Evolutionary conservation across 2,329 filamentous ascomycete species (phyloP), one percentile per base, ranked within the genome.

Genomic region (Trichoderma pleuroti): DNA sequence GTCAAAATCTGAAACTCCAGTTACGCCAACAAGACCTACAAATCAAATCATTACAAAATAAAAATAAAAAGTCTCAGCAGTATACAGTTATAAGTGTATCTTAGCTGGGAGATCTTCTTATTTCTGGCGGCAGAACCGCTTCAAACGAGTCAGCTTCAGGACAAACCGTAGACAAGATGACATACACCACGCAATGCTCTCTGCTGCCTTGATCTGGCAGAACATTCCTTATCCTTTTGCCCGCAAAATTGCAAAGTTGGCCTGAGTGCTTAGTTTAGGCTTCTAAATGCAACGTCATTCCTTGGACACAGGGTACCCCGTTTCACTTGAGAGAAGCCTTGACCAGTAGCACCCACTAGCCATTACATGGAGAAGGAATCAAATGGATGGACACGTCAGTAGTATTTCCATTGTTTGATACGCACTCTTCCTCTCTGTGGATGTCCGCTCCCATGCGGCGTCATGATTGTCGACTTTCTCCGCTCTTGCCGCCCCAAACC

Each of bases 61-160:
- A 21, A 0, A 21, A 21, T 49, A 12, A 49, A 49, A 49, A 10
- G 42, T n/a, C 42, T 9, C 42, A 49, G 0, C n/a, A 12, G 42
- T 21, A 21, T n/a, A 49, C n/a, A 49, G 9, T 5, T 21, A 6
- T 12, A 0, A 2, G 4, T 11, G 2, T 21, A 10, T 49, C 42
- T 21, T 21, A 49, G 0, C n/a, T 49, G 1, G 18, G 10, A n/a
- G 21, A 49, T n/a, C 0, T 0, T n/a, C 11, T 21, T 49, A 16
- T 21, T 49, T 12, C 42, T 21, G n/a, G 42, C n/a, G 18, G 42
- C 4, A 9, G 42, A 21, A 49, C n/a, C n/a, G 18, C 42, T 49
- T 21, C 2, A 2, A 12, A 49, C 42, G 18, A 49, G 42, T 49
- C 42, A 49, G 42, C n/a, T 21, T 49, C n/a, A 49, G n/a, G 42